Conservation (phyloP, 169 alveolate species). For the Plasmodium gaboni region DNA sequence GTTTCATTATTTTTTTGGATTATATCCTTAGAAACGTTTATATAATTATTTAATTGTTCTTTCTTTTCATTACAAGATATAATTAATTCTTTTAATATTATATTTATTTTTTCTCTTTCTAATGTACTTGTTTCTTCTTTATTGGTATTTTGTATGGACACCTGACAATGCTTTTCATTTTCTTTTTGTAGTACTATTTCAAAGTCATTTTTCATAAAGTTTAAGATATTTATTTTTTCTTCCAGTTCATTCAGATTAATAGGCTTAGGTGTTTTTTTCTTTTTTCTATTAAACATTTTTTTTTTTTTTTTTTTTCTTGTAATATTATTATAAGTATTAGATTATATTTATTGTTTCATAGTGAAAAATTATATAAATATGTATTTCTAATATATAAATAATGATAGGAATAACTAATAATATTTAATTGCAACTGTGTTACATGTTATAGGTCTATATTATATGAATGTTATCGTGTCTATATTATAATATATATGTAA, state of each 20-base stretch:
- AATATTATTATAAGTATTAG: too few relatives aligned
- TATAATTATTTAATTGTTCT: conserved; percentile 35
- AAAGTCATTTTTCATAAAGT: conserved; percentile 67
- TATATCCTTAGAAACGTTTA: conserved; percentile 48
- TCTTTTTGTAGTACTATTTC: conserved; percentile 44
- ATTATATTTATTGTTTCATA: too few relatives aligned
- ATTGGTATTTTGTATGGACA: neutral
- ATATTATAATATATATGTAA: too few relatives aligned
- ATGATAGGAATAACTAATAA: too few relatives aligned
- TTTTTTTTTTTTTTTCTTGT: neutral
- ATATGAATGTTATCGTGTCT: too few relatives aligned
- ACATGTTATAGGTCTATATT: too few relatives aligned
- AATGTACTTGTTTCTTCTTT: conserved; percentile 32
- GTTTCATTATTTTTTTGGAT: conserved; percentile 38
- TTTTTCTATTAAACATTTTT: conserved; percentile 32
- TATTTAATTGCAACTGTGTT: too few relatives aligned
- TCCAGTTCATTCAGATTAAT: conserved; percentile 37
- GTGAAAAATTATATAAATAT: too few relatives aligned
- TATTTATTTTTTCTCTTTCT: conserved; percentile 54
- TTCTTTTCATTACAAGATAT: conserved; percentile 52
- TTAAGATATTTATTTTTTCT: conserved; percentile 40
- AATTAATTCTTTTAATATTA: conserved; percentile 44
- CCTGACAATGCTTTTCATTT: conserved; percentile 15
- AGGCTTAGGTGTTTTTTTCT: conserved; percentile 19
- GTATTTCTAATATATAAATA: too few relatives aligned